Percentiles rank a stretch among this genome's conserved stretches.
phyloP scores from a whole-genome alignment of 1,284 basidiomycete genomes.

The Meira miltonrushii region DNA sequence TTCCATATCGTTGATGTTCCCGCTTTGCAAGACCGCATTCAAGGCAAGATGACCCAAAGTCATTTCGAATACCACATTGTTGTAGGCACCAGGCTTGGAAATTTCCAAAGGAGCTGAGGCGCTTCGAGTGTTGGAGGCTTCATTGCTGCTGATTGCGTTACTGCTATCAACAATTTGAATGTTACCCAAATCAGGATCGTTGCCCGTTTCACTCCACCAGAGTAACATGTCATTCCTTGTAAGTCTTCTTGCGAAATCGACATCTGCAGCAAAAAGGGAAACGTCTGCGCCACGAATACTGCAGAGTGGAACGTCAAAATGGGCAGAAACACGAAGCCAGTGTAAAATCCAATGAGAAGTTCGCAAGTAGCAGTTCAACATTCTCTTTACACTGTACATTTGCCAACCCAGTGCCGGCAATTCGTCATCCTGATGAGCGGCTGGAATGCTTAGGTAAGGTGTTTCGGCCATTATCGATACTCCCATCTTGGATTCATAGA shows the following conservation, averaged over 20 bases:
- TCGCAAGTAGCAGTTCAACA: constrained; percentile 76
- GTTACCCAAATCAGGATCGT: constrained; percentile 87
- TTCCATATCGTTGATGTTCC: constrained; percentile 92
- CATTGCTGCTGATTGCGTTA: background rate
- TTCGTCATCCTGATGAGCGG: constrained; percentile 67
- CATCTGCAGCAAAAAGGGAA: constrained; percentile 77
- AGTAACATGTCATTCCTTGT: constrained; percentile 81
- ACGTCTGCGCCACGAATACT: constrained; percentile 78
- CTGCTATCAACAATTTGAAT: constrained; percentile 63
- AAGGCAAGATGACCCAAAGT: constrained; percentile 87
- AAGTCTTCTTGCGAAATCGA: constrained; percentile 82
- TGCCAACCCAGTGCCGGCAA: constrained; percentile 58
- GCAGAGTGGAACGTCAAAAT: constrained; percentile 83
- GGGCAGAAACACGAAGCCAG: constrained; percentile 75
- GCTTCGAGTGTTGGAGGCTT: background rate
- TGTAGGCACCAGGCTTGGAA: constrained; percentile 76
- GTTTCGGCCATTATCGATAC: constrained; percentile 67
- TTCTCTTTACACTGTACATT: constrained; percentile 59
- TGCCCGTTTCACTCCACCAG: constrained; percentile 75
- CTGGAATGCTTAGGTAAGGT: constrained; percentile 80
- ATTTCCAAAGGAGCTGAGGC: constrained; percentile 64
- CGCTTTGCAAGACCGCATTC: constrained; percentile 87
- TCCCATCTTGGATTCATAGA: constrained; percentile 72
- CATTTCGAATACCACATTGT: constrained; percentile 87
- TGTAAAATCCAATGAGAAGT: constrained; percentile 75